phyloP scores from a whole-genome alignment of 768 basidiomycete species.

The Tricholoma furcatifolium region DNA sequence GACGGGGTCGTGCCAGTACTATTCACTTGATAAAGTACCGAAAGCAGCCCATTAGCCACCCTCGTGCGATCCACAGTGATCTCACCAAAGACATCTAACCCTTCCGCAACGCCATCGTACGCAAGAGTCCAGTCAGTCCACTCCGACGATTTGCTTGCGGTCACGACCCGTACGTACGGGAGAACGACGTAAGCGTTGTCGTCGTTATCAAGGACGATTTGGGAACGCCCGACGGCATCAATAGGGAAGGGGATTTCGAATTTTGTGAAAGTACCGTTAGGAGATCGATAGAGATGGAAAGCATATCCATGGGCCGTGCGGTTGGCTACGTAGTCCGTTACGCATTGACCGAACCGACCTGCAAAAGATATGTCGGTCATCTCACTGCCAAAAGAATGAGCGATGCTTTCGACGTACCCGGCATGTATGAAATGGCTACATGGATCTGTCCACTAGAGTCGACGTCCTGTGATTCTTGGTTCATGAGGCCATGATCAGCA shows the following conservation, averaged over 20 bases:
- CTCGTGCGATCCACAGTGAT: slow-evolving; percentile 43
- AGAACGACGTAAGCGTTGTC: slow-evolving; percentile 47
- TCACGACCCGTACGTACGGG: slow-evolving; percentile 41
- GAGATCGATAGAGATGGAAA: slow-evolving; percentile 42
- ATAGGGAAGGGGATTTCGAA: slow-evolving; percentile 45
- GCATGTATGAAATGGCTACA: slow-evolving; percentile 47
- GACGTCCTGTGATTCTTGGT: slow-evolving; percentile 48
- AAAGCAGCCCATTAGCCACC: slow-evolving; percentile 35
- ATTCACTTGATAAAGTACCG: slow-evolving; percentile 41
- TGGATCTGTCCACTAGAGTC: slow-evolving; percentile 46
- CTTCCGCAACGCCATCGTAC: slow-evolving; percentile 38
- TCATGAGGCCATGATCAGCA: slow-evolving; percentile 51
- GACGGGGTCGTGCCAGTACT: slow-evolving; percentile 43
- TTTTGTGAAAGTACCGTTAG: slow-evolving; percentile 42
- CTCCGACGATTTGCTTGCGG: slow-evolving; percentile 41
- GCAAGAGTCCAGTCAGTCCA: slow-evolving; percentile 47
- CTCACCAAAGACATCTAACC: slow-evolving; percentile 45
- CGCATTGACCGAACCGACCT: slow-evolving; percentile 48
- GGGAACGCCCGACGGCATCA: slow-evolving; percentile 42
- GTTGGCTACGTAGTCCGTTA: slow-evolving; percentile 38
- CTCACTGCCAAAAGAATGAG: background rate
- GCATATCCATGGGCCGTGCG: slow-evolving; percentile 35
- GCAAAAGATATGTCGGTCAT: background rate
- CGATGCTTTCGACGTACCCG: slow-evolving; percentile 27
- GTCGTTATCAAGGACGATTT: slow-evolving; percentile 39